phyloP scores from a whole-genome alignment of 495 filamentous ascomycete species.

The Neurospora terricola region DNA sequence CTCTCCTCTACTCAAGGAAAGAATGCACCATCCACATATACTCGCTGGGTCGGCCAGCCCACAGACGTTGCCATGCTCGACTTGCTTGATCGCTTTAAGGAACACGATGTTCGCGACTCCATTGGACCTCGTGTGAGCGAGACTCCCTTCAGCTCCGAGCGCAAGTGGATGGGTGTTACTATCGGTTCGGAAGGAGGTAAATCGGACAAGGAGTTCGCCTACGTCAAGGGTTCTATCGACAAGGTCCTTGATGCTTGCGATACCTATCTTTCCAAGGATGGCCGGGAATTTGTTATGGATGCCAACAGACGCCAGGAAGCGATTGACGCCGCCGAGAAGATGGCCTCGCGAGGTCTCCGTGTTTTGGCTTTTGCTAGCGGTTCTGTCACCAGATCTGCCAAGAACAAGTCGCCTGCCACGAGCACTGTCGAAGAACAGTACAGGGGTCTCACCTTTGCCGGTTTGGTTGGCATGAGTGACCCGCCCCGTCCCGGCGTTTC shows the following conservation, averaged over 20 bases:
- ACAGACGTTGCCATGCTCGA: conserved; percentile 95
- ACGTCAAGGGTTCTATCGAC: conserved; percentile 92
- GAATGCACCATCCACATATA: conserved; percentile 52
- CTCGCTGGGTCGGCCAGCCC: conserved; percentile 92
- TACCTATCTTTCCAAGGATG: conserved; percentile 80
- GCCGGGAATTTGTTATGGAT: conserved; percentile 80
- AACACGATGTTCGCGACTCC: conserved; percentile 80
- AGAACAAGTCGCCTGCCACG: conserved; percentile 28
- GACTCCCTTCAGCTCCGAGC: conserved; percentile 90
- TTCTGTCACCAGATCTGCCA: conserved; percentile 28
- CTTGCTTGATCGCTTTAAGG: conserved; percentile 77
- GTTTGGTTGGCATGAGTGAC: conserved; percentile 93
- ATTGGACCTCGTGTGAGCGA: conserved; percentile 70
- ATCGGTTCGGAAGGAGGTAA: conserved; percentile 51
- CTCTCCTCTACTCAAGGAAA: conserved; percentile 63
- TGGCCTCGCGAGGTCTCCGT: conserved; percentile 85
- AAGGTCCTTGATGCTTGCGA: conserved; percentile 78
- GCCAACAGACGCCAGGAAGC: conserved; percentile 63
- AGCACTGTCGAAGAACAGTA: conserved; percentile 62
- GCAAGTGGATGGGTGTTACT: conserved; percentile 98
- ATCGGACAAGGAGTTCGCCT: conserved; percentile 59
- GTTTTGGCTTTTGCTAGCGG: conserved; percentile 92
- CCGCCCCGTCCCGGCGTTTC: conserved; percentile 84
- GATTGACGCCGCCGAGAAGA: conserved; percentile 70
- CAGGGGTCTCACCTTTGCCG: conserved; percentile 76